phyloP scores from a whole-genome alignment of 495 filamentous ascomycete species.

The Xeromyces bisporus region DNA sequence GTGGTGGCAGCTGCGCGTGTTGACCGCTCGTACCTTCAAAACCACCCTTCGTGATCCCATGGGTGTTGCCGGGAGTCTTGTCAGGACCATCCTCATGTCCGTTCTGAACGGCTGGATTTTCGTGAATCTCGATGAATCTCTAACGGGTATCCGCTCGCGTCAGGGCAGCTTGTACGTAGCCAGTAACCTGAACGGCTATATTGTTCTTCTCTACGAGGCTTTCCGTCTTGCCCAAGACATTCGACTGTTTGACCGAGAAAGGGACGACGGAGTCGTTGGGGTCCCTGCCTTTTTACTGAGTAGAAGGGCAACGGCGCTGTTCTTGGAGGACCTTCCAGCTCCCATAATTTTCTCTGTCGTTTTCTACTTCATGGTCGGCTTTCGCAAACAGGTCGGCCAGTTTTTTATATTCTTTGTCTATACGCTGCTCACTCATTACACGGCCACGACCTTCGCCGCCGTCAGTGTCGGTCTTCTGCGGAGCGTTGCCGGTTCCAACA shows the following conservation, averaged over 20 bases:
- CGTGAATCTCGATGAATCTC: conserved; percentile 36
- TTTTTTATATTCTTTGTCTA: conserved; percentile 56
- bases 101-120: conserved; percentile 59
- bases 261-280: conserved; percentile 51
- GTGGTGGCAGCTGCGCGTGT: conserved; percentile 40
- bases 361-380: conserved; percentile 63
- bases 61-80: conserved; percentile 46
- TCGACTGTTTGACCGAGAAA: conserved; percentile 54
- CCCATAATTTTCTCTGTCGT: conserved; percentile 50
- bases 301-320: conserved; percentile 46
- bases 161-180: conserved; percentile 53
- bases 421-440: conserved; percentile 46
- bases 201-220: conserved; percentile 55
- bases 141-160: conserved; percentile 41
- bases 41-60: conserved; percentile 55
- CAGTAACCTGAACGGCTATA: conserved; percentile 50
- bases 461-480: conserved; percentile 41
- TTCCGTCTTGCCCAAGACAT: conserved; percentile 57
- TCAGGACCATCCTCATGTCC: conserved; percentile 48
- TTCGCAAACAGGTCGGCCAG: conserved; percentile 37
- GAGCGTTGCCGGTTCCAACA: conserved; percentile 41
- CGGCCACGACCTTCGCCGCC: conserved; percentile 43
- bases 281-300: conserved; percentile 42
- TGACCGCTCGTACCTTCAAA: conserved; percentile 47
- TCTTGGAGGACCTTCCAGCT: conserved; percentile 51